Evolutionary conservation across 73 alveolate genomes (phyloP), one percentile per base, ranked within the genome.

Genomic region (Effrenium voratum): DNA sequence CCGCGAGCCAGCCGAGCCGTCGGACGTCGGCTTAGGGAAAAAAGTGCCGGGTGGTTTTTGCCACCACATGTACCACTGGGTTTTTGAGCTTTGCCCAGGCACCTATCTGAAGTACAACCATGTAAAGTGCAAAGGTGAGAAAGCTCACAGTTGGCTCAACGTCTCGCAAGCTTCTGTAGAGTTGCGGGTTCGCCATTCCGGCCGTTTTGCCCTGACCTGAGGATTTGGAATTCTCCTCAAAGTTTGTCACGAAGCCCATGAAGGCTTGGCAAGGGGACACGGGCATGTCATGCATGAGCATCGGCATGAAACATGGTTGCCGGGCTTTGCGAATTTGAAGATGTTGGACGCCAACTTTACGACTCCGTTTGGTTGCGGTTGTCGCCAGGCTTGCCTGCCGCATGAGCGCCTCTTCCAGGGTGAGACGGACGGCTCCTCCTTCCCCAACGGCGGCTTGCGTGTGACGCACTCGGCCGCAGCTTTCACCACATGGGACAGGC

Each of bases 401-500:
- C 57, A 70, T n/a, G 98, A 91, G 68, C 98, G 98, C 36, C 60
- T 91, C 34, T 91, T 91, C 79, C 87, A 70, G 75, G 98, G 98
- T 41, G 98, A 91, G 57, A 91, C 98, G 72, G 98, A 91, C 2
- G 98, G 98, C 77, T 46, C 79, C 63, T 70, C 90, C 60, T 91
- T 91, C 57, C 98, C 98, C 44, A 91, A 91, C n/a, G 98, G 98
- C 22, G 98, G 98, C 41, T 77, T 91, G 47, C 98, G 98, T n/a
- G 95, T 63, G 84, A 86, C 95, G 47, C 87, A 88, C 73, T 66
- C 87, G 41, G 96, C 86, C 2, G 96, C 96, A 6, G 96, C 87
- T 28, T 63, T 66, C 86, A 88, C 86, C 55, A 66, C 96, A 70
- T 88, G 85, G 87, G 86, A 88, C 83, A n/a, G n/a, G n/a, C n/a